Percentiles rank a stretch among this genome's conserved stretches.
Evolutionary conservation across 345 rosid species (phyloP).

Genomic region (Gossypium sturtianum): DNA sequence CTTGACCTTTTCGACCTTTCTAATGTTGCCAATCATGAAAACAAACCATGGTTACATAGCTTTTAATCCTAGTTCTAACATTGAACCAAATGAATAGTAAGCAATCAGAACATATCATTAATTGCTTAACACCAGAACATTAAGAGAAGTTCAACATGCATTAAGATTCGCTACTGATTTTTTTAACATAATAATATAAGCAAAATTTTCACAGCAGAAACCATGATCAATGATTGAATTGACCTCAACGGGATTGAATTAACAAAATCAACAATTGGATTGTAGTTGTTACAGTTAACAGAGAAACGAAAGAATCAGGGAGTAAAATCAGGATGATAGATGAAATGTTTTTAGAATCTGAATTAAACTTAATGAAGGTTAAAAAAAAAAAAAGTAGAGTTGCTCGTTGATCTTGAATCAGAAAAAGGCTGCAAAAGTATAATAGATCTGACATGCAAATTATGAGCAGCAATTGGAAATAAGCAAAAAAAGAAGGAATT

Average conservation of each 20-base stretch:
- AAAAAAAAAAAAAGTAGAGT: background rate
- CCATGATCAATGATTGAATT: background rate
- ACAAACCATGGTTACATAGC: background rate
- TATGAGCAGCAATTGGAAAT: background rate
- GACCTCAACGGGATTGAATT: background rate
- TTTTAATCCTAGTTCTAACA: background rate
- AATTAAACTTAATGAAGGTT: background rate
- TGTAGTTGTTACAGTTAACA: background rate
- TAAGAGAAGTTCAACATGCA: conserved; percentile 4
- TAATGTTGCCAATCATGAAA: background rate
- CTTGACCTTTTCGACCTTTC: background rate
- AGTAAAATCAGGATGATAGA: background rate
- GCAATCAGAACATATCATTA: background rate
- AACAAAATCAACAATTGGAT: conserved; percentile 1
- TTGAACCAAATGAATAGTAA: background rate
- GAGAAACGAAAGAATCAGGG: background rate
- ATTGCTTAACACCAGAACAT: background rate
- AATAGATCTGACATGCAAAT: conserved; percentile 14
- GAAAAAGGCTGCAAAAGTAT: background rate
- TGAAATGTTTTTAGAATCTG: background rate
- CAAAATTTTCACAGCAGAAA: background rate
- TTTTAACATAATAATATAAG: background rate
- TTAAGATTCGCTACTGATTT: background rate
- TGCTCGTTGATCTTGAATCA: background rate
- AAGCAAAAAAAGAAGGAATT: conserved; percentile 1